phyloP scores from a whole-genome alignment of 768 basidiomycete species.

The Kockovaella imperatae region DNA sequence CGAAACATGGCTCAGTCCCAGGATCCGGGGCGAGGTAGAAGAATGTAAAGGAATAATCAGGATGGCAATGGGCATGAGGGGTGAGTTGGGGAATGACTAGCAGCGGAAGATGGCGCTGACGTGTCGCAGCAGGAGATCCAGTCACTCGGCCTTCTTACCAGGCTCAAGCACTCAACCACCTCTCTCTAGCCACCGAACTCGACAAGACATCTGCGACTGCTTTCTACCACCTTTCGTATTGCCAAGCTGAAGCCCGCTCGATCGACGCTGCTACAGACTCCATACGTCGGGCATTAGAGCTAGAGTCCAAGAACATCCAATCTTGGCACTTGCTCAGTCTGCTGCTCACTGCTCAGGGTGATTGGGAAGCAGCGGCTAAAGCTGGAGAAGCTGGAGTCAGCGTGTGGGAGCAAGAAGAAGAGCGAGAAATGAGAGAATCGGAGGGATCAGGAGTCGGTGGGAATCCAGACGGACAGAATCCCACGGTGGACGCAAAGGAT shows the following conservation, averaged over 20 bases:
- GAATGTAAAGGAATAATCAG: slow-evolving; percentile 58
- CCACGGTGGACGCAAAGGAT: slow-evolving; percentile 21
- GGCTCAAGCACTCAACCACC: slow-evolving; percentile 52
- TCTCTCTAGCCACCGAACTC: slow-evolving; percentile 39
- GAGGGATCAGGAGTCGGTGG: too few relatives aligned
- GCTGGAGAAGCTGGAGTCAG: slow-evolving; percentile 73
- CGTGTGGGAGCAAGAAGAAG: slow-evolving; percentile 51
- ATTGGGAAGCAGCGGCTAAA: slow-evolving; percentile 68
- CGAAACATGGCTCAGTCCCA: slow-evolving; percentile 7
- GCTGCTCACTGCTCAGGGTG: slow-evolving; percentile 65
- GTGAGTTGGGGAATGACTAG: slow-evolving; percentile 45
- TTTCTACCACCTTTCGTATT: slow-evolving; percentile 74
- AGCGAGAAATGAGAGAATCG: slow-evolving; percentile 11
- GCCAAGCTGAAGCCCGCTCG: slow-evolving; percentile 61
- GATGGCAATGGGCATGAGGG: slow-evolving; percentile 61
- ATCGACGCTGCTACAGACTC: slow-evolving; percentile 60
- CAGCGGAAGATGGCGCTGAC: not conserved
- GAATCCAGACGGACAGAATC: too few relatives aligned
- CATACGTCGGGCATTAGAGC: slow-evolving; percentile 66
- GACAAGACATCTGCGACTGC: slow-evolving; percentile 43
- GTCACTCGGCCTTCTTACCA: slow-evolving; percentile 57
- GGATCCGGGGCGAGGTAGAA: slow-evolving; percentile 37
- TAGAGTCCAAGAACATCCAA: slow-evolving; percentile 54
- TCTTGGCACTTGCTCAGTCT: slow-evolving; percentile 89
- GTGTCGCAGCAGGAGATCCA: slow-evolving; percentile 57